Base-by-base conservation (phyloP, 1,139 yeast genomes). In the Sugiyamaella pinicola region DNA sequence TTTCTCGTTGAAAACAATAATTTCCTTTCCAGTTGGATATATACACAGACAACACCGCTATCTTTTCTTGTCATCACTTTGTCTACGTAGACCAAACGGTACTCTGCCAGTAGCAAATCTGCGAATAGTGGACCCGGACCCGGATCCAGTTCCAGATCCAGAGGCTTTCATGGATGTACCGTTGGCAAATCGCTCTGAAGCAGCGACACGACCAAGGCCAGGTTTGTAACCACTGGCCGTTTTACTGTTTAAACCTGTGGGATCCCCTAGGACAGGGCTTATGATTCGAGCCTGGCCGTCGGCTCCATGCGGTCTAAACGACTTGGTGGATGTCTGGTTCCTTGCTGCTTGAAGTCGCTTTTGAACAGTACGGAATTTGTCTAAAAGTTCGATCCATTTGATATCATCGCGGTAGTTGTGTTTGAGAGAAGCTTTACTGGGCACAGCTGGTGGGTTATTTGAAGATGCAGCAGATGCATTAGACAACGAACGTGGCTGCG, bases 321-420 rank as follows among this genome's bases (percentile, higher is more conserved):
- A 39, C 21, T 40, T 47, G 22, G 24, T n/a, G 4, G 45, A 47
- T 13, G 51, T 31, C 31, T 56, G 58, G 19, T 54, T 55, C 13
- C 69, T 55, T n/a, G 61, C 59, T 9, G 64, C 68, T 57, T 82
- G 84, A 53, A 84, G 84, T 45, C 70, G 73, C 53, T 79, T 80
- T 66, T 85, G 93, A 5, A 83, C 78, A 18, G 74, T 74, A 47
- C 78, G 76, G 67, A 86, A 87, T 54, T 77, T 80, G 42, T 81
- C 84, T 49, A 86, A 74, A 68, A 87, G 72, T 53, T 83, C 88
- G 28, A 74, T 71, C 83, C 80, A 76, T 44, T 64, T 61, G 28
- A 68, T 61, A 19, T 66, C 68, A 29, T 58, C 58, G 8, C 58
- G 51, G 31, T 47, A 45, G 17, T 31, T 52, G 13, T 51, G 54